phyloP scores from a whole-genome alignment of 2,329 filamentous ascomycete species.

The Blumeriella jaapii region DNA sequence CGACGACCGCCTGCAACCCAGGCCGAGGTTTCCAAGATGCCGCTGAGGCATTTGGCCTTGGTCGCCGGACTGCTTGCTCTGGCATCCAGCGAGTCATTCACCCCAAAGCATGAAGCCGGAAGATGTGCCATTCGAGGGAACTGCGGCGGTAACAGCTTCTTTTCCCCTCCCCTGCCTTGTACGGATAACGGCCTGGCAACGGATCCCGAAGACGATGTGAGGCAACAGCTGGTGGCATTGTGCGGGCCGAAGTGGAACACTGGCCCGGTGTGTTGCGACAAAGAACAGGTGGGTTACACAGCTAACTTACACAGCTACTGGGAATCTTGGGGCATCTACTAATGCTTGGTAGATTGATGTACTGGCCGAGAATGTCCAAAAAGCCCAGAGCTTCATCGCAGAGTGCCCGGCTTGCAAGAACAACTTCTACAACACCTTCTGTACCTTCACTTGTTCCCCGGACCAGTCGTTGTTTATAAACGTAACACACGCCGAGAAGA shows the following conservation, averaged over 20 bases:
- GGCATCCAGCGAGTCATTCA: slow-evolving; percentile 24
- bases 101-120: slow-evolving; percentile 65
- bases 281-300: slow-evolving; percentile 52
- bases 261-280: slow-evolving; percentile 73
- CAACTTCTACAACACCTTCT: slow-evolving; percentile 98
- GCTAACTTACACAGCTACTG: no score
- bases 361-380: slow-evolving; percentile 73
- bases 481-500: slow-evolving; percentile 62
- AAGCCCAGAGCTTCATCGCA: slow-evolving; percentile 78
- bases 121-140: slow-evolving; percentile 84
- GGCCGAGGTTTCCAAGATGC: slow-evolving; percentile 3
- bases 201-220: slow-evolving; percentile 58
- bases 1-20: slow-evolving; percentile 1
- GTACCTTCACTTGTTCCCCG: slow-evolving; percentile 95
- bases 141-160: slow-evolving; percentile 84
- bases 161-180: slow-evolving; percentile 82
- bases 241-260: slow-evolving; percentile 81
- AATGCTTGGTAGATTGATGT: slow-evolving; percentile 49
- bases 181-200: slow-evolving; percentile 78
- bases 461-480: slow-evolving; percentile 95
- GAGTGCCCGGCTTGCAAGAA: slow-evolving; percentile 94
- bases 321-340: neutral
- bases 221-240: slow-evolving; percentile 68
- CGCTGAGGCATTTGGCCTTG: slow-evolving; percentile 12
- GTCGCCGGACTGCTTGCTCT: slow-evolving; percentile 16